Base-by-base conservation (phyloP, 2,329 filamentous ascomycete genomes). In the Diaporthe velutina region DNA sequence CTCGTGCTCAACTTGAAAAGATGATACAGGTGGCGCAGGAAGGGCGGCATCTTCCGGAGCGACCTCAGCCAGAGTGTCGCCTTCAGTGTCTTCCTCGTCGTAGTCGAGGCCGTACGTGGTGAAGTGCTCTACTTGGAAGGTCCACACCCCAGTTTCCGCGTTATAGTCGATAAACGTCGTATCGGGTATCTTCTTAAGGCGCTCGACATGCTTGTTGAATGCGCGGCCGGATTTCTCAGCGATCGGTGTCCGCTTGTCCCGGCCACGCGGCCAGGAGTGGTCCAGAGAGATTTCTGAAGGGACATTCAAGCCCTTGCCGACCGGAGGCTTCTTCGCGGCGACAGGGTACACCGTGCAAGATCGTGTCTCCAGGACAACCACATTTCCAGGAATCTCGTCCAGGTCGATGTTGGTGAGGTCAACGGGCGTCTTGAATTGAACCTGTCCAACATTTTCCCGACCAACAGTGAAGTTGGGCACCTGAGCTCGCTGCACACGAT, bases 121-220 rank as follows among this genome's bases (percentile, higher is more conserved):
- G 83, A 97, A 99, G 83, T 99, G 97, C 80, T 96, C 92, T n/a
- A 99, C 97, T 13, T 88, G 92, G 86, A 99, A 99, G 19, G 91
- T 90, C 97, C 97, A 99, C 61, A 94, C 90, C 70, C 96, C 97
- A 70, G 92, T 95, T 1, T 94, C 88, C 74, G 88, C 87, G 77
- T 97, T 90, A 83, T 98, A 99, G 79, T 89, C 88, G 79, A 96
- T 88, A 79, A 98, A 98, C 5, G 91, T 91, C 0, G 97, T 98
- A 82, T 95, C 93, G 12, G 87, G 86, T 50, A 98, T 95, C 74
- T 90, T 91, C 87, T 92, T 94, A 33, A 99, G 90, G 71, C 94
- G 93, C 76, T 93, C 91, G 73, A 98, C 85, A 83, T 99, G 97
- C 84, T 95, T 98, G 50, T 93, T 90, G 77, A 95, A 91, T 40